Base-by-base conservation (phyloP, 2,329 filamentous ascomycete genomes). In the Nemania sp. region DNA sequence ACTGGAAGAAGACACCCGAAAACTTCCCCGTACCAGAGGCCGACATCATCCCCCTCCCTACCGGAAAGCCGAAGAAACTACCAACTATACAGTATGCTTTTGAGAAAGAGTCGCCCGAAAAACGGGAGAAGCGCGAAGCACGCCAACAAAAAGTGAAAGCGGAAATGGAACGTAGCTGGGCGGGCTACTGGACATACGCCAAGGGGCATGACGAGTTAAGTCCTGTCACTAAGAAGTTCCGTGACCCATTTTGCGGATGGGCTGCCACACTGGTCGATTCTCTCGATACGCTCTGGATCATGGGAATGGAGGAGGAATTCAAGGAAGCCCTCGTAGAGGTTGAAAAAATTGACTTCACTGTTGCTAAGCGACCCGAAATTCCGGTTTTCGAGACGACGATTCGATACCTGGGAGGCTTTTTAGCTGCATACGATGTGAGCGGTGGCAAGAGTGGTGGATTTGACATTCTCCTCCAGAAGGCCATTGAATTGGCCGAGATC, bases 311-410 rank as follows among this genome's bases (percentile, higher is more conserved):
- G 54, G 73, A 81, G 0, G 86, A 90, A 54, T 90, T 90, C 64
- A 76, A 82, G 34, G 80, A 83, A 62, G 86, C 86, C 3, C 80
- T 86, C 3, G 70, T 77, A 39, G 82, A 81, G 19, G 66, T 70
- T 11, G 69, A 70, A 33, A 72, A 73, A 33, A 93, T 97, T 53
- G 91, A 97, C 71, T 97, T 97, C 64, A 94, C 89, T 2, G 88
- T 82, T 9, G 86, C 83, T 2, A 68, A 72, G 12, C 78, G 86
- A 43, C 68, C 73, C 31, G 82, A 89, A 42, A 94, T 97, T 40
- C 91, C 91, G n/a, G 80, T 96, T 6, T 97, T 97, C 64, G 92
- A 97, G 72, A 95, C 91, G 0, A 90, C 86, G 9, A 97, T 97
- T 66, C 84, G 93, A 46, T 96, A 97, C 65, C 78, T 97, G 4